Base-by-base conservation (phyloP, 441 rosid genomes). In the Gossypium davidsonii region DNA sequence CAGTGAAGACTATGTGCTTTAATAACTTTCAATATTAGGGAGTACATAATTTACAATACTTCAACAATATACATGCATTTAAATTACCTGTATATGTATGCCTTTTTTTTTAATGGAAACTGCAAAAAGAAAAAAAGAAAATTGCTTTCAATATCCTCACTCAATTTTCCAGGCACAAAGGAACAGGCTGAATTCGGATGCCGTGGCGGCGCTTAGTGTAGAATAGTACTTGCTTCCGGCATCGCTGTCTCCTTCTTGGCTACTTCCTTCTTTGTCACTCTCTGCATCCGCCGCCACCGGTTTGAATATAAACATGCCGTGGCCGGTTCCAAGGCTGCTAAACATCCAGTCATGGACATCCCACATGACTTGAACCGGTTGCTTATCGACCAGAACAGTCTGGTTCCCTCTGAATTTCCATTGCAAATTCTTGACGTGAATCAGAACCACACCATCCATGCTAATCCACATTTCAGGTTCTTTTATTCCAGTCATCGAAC, bases 401-500 rank as follows among this genome's bases (percentile, higher is more conserved):
- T 87, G 83, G 70, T 88, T 90, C 52, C 94, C 92, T 2, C 94
- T 77, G 70, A 89, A 89, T 62, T 86, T 88, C 94, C 94, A 89
- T 20, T 86, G 90, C 74, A 90, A 63, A 78, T 86, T 90, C 73
- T 75, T 84, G 5, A 90, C 64, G 15, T 90, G 90, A 49, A 88
- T 62, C 83, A 86, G 34, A 71, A 83, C 86, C 20, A 62, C 76
- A 67, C 92, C 90, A 26, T 88, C 90, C 56, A 90, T 79, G 79
- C 91, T 86, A 48, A 90, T 84, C 94, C 90, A 90, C 92, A 88
- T 85, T 61, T 88, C 92, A 0, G 92, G 92, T 3, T 88, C 89
- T 75, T 81, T 85, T 0, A 85, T 78, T 18, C 88, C 89, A 0
- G 71, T 44, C 6, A 80, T 84, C 3, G 89, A 81, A 76, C 88